phyloP scores from a whole-genome alignment of 2,329 filamentous ascomycete genomes.

The Teratosphaeria nubilosa region DNA sequence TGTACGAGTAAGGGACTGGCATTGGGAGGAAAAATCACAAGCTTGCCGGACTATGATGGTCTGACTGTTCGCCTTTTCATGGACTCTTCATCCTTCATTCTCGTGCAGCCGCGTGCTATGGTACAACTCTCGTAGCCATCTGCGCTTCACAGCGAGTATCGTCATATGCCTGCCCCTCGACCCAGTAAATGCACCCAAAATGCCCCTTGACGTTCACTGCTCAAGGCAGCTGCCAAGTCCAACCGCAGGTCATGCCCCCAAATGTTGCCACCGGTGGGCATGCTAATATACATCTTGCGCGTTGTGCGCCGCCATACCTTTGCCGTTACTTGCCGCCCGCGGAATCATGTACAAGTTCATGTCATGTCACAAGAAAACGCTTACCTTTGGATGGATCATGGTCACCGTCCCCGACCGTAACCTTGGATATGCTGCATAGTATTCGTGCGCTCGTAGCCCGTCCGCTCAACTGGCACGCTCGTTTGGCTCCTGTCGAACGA shows the following conservation, averaged over 20 bases:
- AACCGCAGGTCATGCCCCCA: background rate
- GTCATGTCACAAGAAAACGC: background rate
- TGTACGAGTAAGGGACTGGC: background rate
- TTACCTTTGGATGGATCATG: background rate
- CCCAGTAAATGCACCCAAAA: background rate
- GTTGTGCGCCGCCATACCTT: background rate
- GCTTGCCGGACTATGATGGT: background rate
- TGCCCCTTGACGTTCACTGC: background rate
- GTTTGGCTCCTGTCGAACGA: background rate
- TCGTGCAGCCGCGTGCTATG: background rate
- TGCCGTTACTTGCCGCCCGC: background rate
- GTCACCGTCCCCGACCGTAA: background rate
- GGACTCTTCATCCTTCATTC: background rate
- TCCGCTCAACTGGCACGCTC: background rate
- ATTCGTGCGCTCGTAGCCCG: conserved; percentile 1
- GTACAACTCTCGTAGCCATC: background rate
- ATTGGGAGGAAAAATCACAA: background rate
- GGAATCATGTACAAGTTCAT: background rate
- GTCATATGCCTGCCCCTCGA: background rate
- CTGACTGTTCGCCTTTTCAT: background rate
- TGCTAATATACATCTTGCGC: background rate
- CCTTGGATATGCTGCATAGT: background rate
- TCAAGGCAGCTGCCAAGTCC: background rate
- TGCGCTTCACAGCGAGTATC: background rate
- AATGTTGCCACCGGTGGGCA: background rate